A percentile compares a stretch with the other conserved stretches of the same genome.
Conservation (phyloP, 108 stramenopile species). For the Bacterosira constricta region DNA sequence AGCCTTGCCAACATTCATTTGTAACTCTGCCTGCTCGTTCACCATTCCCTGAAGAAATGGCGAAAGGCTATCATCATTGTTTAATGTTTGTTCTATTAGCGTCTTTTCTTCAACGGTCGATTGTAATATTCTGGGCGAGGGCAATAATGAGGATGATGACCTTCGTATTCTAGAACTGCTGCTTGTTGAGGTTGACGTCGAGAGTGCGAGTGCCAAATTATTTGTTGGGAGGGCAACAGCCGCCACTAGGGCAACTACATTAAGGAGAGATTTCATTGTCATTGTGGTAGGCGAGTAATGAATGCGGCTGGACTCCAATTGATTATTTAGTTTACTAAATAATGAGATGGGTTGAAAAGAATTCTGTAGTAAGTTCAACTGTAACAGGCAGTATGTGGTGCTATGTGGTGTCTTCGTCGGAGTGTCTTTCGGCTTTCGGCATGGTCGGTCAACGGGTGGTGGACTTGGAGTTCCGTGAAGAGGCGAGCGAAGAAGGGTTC, state of each 20-base stretch:
- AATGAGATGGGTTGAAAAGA: too few relatives aligned
- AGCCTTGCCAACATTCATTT: slow-evolving; percentile 76
- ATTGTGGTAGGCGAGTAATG: too few relatives aligned
- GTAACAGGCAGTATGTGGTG: too few relatives aligned
- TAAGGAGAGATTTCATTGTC: slow-evolving; percentile 9
- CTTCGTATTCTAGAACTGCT: slow-evolving; percentile 6
- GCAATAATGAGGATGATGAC: background rate
- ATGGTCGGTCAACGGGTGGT: too few relatives aligned
- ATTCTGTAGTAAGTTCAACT: too few relatives aligned
- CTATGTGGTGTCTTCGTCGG: too few relatives aligned
- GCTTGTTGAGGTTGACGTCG: background rate
- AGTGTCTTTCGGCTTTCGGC: too few relatives aligned
- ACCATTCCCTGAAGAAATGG: slow-evolving; percentile 73
- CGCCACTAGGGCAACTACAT: background rate
- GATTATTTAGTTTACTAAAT: too few relatives aligned
- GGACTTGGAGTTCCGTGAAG: too few relatives aligned
- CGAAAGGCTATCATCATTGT: slow-evolving; percentile 37
- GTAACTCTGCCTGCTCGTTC: slow-evolving; percentile 70
- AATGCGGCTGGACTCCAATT: too few relatives aligned
- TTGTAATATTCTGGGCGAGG: background rate
- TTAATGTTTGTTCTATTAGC: too few relatives aligned
- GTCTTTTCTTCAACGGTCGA: background rate
- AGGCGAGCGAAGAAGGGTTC: too few relatives aligned
- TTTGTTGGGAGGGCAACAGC: background rate
- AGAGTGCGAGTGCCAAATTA: background rate